Percentiles rank a stretch among this genome's conserved stretches.
phyloP scores from a whole-genome alignment of 2,329 filamentous ascomycete species.

The Penicillium nordicum region DNA sequence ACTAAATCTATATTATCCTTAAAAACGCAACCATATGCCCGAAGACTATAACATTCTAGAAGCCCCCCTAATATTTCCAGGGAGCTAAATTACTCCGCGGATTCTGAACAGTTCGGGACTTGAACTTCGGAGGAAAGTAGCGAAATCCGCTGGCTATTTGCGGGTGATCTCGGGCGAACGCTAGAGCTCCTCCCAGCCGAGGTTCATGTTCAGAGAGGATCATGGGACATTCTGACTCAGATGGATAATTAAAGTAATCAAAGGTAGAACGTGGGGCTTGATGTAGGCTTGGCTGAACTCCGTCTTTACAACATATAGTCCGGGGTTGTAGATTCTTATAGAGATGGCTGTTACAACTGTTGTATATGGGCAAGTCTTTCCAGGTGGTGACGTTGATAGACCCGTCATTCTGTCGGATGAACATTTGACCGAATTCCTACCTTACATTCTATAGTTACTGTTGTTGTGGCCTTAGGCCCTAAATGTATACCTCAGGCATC shows the following conservation, averaged over 20 bases:
- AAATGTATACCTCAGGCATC: no score
- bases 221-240: slow-evolving; percentile 17
- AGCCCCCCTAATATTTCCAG: neutral
- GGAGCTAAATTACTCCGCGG: slow-evolving; percentile 14
- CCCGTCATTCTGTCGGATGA: slow-evolving; percentile 12
- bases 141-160: slow-evolving; percentile 10
- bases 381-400: neutral
- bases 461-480: no score
- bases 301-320: neutral
- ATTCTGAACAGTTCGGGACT: neutral
- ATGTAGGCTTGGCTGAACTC: neutral
- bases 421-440: slow-evolving; percentile 17
- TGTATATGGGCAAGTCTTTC: neutral
- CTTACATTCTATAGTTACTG: neutral
- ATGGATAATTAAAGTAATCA: neutral
- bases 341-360: neutral
- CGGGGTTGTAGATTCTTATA: neutral
- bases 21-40: neutral
- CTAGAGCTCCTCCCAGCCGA: slow-evolving; percentile 22
- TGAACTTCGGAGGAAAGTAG: slow-evolving; percentile 9
- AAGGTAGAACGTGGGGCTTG: neutral
- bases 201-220: slow-evolving; percentile 14
- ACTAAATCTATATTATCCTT: neutral
- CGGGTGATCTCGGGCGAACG: slow-evolving; percentile 22
- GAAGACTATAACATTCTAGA: neutral